phyloP scores from a whole-genome alignment of 2,329 filamentous ascomycete genomes.

The Sphaerulina vaccinii region DNA sequence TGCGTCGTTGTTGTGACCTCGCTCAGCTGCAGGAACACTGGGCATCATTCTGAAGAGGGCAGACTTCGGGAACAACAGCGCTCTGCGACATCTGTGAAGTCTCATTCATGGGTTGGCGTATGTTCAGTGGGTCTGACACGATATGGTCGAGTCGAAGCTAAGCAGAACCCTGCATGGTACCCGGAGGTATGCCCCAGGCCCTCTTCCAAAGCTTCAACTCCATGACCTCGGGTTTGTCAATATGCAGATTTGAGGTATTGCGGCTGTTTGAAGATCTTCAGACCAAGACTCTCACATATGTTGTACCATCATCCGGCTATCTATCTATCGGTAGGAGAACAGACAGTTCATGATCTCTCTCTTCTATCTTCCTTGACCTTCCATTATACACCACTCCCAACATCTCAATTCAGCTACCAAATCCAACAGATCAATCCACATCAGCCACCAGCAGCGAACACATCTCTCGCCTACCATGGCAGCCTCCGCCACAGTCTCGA shows the following conservation, averaged over 20 bases:
- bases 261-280: no score
- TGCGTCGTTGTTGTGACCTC: background rate
- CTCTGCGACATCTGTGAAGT: no score
- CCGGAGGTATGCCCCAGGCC: background rate
- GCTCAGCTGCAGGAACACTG: constrained; percentile 2
- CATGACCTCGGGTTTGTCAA: constrained; percentile 7
- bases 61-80: no score
- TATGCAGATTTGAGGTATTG: background rate
- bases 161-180: background rate
- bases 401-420: background rate
- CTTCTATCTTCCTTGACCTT: background rate
- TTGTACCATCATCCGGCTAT: no score
- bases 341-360: no score
- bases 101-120: no score
- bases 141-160: constrained; percentile 1
- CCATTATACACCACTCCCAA: background rate
- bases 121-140: constrained; percentile 6
- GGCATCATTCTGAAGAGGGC: background rate
- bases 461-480: constrained; percentile 8
- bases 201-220: background rate
- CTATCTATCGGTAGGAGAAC: background rate
- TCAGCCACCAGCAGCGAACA: background rate
- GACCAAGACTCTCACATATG: background rate
- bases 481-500: constrained; percentile 7
- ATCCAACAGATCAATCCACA: background rate